phyloP scores from a whole-genome alignment of 2,329 filamentous ascomycete genomes.

The Beauveria asiatica region DNA sequence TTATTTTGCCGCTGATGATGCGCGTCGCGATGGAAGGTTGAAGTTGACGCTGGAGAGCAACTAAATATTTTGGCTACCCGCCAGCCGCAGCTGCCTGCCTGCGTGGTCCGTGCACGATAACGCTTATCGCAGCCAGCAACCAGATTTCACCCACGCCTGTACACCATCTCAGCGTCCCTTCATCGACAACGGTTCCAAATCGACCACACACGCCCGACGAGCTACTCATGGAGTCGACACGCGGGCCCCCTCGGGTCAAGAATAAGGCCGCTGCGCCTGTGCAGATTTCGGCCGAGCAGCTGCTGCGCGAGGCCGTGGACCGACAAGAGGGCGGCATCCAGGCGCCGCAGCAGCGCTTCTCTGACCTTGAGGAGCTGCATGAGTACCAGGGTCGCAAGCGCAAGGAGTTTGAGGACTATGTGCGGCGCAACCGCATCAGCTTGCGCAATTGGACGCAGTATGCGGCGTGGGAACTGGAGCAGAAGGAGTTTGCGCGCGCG shows the following conservation, averaged over 20 bases:
- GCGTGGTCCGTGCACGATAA: slow-evolving; percentile 11
- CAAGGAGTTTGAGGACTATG: slow-evolving; percentile 97
- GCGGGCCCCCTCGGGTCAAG: slow-evolving; percentile 92
- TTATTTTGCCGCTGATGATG: not conserved
- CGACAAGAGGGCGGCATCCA: slow-evolving; percentile 83
- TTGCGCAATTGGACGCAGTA: slow-evolving; percentile 99
- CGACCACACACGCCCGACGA: not conserved
- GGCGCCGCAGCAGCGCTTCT: slow-evolving; percentile 88
- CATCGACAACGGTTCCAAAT: not conserved
- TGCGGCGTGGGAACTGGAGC: slow-evolving; percentile 93
- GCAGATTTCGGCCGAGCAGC: slow-evolving; percentile 93
- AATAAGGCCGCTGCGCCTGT: slow-evolving; percentile 92
- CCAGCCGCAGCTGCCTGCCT: slow-evolving; percentile 1
- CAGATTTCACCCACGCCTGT: slow-evolving; percentile 1
- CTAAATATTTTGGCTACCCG: slow-evolving; percentile 10
- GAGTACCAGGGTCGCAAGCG: slow-evolving; percentile 94
- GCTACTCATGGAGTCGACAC: slow-evolving; percentile 71
- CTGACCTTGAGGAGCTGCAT: slow-evolving; percentile 93
- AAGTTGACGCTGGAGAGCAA: not conserved
- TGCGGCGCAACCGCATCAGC: slow-evolving; percentile 85
- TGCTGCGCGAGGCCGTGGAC: slow-evolving; percentile 94
- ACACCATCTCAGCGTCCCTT: not conserved
- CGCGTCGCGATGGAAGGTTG: not conserved
- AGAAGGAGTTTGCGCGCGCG: slow-evolving; percentile 91
- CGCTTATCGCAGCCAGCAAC: slow-evolving; percentile 5